Conservation (phyloP, 441 rosid species). For the Manihot esculenta region DNA sequence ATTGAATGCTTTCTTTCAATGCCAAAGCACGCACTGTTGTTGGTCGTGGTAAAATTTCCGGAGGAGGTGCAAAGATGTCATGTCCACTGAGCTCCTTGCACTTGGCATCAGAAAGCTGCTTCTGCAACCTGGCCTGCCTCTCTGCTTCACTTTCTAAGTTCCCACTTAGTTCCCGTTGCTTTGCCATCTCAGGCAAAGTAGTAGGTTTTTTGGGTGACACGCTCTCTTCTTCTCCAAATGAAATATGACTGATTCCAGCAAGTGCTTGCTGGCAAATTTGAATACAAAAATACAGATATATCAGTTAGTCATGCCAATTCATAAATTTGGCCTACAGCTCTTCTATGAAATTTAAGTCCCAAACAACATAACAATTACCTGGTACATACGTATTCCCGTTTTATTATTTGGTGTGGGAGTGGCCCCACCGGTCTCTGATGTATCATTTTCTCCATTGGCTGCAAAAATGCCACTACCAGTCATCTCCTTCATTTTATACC, state of each 20-base stretch:
- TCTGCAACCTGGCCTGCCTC: slow-evolving; percentile 49
- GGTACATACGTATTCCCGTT: slow-evolving; percentile 77
- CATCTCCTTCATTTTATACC: slow-evolving; percentile 90
- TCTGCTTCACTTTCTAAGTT: slow-evolving; percentile 64
- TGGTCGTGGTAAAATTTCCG: slow-evolving; percentile 80
- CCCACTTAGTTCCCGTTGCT: slow-evolving; percentile 95
- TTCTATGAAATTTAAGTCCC: background rate
- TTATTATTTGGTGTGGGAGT: slow-evolving; percentile 46
- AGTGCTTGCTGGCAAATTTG: slow-evolving; percentile 60
- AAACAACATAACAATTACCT: slow-evolving; percentile 40
- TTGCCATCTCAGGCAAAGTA: slow-evolving; percentile 75
- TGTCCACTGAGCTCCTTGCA: slow-evolving; percentile 90
- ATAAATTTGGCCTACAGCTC: background rate
- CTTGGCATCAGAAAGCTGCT: slow-evolving; percentile 85
- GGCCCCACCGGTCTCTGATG: slow-evolving; percentile 47
- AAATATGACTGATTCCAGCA: slow-evolving; percentile 88
- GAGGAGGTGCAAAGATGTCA: slow-evolving; percentile 95
- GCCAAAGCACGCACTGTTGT: slow-evolving; percentile 64
- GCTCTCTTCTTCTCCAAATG: slow-evolving; percentile 76
- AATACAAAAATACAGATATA: slow-evolving; percentile 1
- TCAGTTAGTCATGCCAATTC: slow-evolving; percentile 6
- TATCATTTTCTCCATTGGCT: slow-evolving; percentile 52
- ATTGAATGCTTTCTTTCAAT: slow-evolving; percentile 59
- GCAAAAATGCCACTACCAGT: slow-evolving; percentile 93
- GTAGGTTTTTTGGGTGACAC: slow-evolving; percentile 70